Evolutionary conservation across 768 basidiomycete species (phyloP), one percentile per base, ranked within the genome.

Genomic region (Panaeolus papilionaceus): DNA sequence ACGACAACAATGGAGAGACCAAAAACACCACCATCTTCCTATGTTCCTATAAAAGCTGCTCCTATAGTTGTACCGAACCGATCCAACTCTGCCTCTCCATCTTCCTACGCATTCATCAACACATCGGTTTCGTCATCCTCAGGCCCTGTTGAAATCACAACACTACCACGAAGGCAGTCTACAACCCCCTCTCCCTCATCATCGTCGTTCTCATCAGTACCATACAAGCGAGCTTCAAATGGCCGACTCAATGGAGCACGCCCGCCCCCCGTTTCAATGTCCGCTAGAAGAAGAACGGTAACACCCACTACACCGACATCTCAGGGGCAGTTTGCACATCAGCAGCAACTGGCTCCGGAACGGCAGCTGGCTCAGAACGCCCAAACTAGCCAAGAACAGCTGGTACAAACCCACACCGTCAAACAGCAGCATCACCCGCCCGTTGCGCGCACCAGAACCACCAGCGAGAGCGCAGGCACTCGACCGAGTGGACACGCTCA

Each of bases 181-280:
- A 58, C 54, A 16, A 12, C 54, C 6, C 28, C 54, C 4, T 58
- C 54, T 5, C 54, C 54, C 54, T 58, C 54, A 26, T 51, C 47
- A 2, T 44, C 42, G 42, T 44, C 42, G 9, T 58, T 37, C 16
- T 33, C 26, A 4, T 23, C 54, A 28, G 28, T 33, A 16, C 28
- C 9, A 9, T 33, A 8, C 45, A 58, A 33, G 14, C 26, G 54
- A 18, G 28, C 16, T 9, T 58, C 54, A 28, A 58, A 58, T 58
- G 54, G 54, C 28, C 54, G 54, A 37, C 54, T 58, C 54, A 58
- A 58, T 23, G 54, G 54, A 58, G 54, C 54, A 2, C 54, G 54
- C 33, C 26, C 54, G n/a, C 54, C 54, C 6, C 54, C 54, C 12
- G 54, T 58, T 4, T 58, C 54, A 3, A 58, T 58, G 54, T 28